Evolutionary conservation across 441 rosid species (phyloP), one percentile per base, ranked within the genome.

Genomic region (Erodium texanum): DNA sequence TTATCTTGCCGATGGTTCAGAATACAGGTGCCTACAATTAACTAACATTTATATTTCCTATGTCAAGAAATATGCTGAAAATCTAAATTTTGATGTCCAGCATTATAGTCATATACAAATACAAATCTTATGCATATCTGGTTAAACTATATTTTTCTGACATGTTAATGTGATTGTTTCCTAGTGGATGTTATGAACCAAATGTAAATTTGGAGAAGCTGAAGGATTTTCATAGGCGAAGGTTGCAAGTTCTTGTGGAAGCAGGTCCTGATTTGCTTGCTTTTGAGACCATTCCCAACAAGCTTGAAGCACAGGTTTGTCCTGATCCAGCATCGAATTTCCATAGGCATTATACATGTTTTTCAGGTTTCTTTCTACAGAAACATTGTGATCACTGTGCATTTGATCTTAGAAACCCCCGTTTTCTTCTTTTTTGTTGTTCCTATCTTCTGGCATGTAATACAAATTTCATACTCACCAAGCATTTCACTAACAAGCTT

Each of bases 1-100:
- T 61, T 93, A 82, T 82, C 91, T 89, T 41, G 96, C 94, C 32
- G 98, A 93, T 81, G 98, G 97, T 32, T 93, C 98, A 24, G 98
- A 90, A 68, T 90, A 92, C 82, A 92, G 92, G 98, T 90, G 14
- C n/a, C 29, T 36, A 18, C 56, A 3, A 48, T 14, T 48, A 48
- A 48, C 12, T 48, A 29, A 29, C 6, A 29, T 3, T 29, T 29
- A 29, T 29, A 29, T 29, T 29, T 29, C 6, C 34, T 0, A 41
- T 12, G 10, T 41, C 48, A 41, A 41, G 48, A 41, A 9, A 0
- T 41, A 41, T 41, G 48, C 48, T 9, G 1, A 48, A 43, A 5
- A 48, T 14, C 56, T 15, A 14, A 15, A 48, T 48, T 14, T 48
- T 48, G 56, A n/a, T 48, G 12, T 48, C 24, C 14, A 19, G 10